phyloP scores from a whole-genome alignment of 768 basidiomycete genomes.

The Asterophora parasitica region DNA sequence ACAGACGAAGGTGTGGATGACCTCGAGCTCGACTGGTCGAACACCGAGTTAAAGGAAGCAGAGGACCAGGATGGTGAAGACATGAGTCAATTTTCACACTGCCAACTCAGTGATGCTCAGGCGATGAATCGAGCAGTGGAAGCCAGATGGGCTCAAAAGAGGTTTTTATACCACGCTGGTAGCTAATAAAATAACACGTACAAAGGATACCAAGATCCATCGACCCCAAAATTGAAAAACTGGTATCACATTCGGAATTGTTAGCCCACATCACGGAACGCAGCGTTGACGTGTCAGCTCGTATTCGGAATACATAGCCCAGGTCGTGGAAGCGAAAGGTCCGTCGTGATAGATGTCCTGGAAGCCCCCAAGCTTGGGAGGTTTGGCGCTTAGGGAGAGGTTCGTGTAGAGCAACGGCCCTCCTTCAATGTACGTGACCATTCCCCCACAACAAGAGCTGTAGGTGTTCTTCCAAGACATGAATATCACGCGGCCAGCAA shows the following conservation, averaged over 20 bases:
- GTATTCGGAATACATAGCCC: constrained; percentile 2
- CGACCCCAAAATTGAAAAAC: constrained; percentile 10
- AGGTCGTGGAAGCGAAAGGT: not conserved
- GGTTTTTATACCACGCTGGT: constrained; percentile 25
- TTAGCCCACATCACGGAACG: constrained; percentile 1
- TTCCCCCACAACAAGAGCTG: not conserved
- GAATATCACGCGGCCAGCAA: constrained; percentile 3
- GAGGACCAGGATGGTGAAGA: constrained; percentile 29
- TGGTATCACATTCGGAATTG: constrained; percentile 1
- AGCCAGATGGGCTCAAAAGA: constrained; percentile 10
- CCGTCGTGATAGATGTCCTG: constrained; percentile 1
- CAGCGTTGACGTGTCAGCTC: not conserved
- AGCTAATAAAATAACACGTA: constrained; percentile 23
- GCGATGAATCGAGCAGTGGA: too few species aligned
- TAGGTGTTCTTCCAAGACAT: not conserved
- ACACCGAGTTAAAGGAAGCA: constrained; percentile 28
- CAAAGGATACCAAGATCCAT: constrained; percentile 14
- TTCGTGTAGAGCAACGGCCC: constrained; percentile 1
- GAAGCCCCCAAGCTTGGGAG: not conserved
- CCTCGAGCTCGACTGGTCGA: constrained; percentile 28
- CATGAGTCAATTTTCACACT: constrained; percentile 7
- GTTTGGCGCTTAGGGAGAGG: not conserved
- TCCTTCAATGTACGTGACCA: constrained; percentile 1
- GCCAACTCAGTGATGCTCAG: too few species aligned
- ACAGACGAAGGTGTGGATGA: constrained; percentile 29